Percentiles rank a stretch among this genome's conserved stretches.
Conservation (phyloP, 2,329 filamentous ascomycete species). For the Lasiodiplodia gonubiensis region DNA sequence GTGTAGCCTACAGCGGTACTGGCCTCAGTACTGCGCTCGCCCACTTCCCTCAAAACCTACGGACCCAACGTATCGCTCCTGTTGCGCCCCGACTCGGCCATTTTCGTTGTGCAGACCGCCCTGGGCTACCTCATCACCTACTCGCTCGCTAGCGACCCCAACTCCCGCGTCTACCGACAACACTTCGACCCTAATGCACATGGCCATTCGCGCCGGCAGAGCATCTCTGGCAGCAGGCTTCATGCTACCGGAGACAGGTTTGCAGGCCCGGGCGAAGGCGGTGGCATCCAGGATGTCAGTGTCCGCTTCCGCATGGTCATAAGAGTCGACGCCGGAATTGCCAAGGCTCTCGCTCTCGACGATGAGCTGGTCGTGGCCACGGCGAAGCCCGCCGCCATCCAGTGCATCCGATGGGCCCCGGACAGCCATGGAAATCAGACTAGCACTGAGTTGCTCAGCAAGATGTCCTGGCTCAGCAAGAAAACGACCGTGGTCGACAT, state of each 20-base stretch:
- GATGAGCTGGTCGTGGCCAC: conserved; percentile 94
- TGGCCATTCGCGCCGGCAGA: conserved; percentile 58
- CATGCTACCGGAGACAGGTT: conserved; percentile 46
- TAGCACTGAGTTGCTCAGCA: conserved; percentile 84
- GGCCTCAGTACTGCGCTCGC: conserved; percentile 81
- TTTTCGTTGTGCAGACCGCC: conserved; percentile 87
- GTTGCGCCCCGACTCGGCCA: conserved; percentile 87
- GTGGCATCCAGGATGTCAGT: conserved; percentile 82
- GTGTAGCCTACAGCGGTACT: conserved; percentile 83
- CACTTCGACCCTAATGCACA: conserved; percentile 66
- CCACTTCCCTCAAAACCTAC: conserved; percentile 78
- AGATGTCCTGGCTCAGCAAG: conserved; percentile 84
- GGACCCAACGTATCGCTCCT: conserved; percentile 84
- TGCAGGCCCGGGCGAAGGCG: conserved; percentile 77
- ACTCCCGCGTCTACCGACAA: conserved; percentile 82
- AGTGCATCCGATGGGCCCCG: conserved; percentile 94
- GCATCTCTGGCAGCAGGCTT: conserved; percentile 45
- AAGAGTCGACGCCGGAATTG: conserved; percentile 94
- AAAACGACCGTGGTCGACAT: conserved; percentile 74
- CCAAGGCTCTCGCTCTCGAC: conserved; percentile 83
- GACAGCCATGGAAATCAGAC: conserved; percentile 84
- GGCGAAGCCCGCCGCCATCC: conserved; percentile 87
- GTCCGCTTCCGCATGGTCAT: conserved; percentile 97
- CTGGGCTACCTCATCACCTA: conserved; percentile 93
- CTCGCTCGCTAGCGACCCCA: conserved; percentile 82